Percentiles rank a stretch among this genome's conserved stretches.
Evolutionary conservation across 2,329 filamentous ascomycete species (phyloP).

Genomic region (Apiospora malaysiana): DNA sequence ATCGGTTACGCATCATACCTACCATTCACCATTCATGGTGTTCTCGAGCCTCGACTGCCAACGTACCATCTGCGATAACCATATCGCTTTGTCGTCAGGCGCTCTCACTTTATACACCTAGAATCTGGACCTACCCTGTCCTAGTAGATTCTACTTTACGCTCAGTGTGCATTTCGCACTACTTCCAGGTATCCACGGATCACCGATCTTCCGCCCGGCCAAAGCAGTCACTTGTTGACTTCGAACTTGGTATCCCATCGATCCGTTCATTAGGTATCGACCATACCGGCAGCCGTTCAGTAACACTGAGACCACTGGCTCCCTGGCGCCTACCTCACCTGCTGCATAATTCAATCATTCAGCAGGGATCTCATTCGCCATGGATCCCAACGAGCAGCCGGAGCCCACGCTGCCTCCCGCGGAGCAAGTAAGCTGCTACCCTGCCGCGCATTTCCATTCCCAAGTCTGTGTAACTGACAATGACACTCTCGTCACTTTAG

Average conservation of each 20-base stretch:
- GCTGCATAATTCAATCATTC: neutral
- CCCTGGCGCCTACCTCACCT: neutral
- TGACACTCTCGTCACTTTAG: constrained; percentile 26
- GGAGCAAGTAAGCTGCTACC: constrained; percentile 37
- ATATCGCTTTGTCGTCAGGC: neutral
- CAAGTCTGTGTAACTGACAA: neutral
- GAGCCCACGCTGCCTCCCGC: constrained; percentile 41
- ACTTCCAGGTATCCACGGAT: neutral
- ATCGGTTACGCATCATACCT: neutral
- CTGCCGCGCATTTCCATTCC: neutral
- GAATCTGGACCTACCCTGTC: neutral
- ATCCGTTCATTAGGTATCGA: neutral
- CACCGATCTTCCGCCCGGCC: neutral
- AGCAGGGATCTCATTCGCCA: constrained; percentile 22
- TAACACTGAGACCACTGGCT: neutral
- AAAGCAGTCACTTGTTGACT: neutral
- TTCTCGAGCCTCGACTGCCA: neutral
- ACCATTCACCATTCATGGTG: neutral
- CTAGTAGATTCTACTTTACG: neutral
- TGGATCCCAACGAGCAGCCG: constrained; percentile 39
- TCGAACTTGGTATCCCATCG: neutral
- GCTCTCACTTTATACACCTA: neutral
- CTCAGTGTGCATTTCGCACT: neutral
- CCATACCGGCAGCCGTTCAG: neutral
- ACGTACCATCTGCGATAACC: neutral